Evolutionary conservation across 2,329 filamentous ascomycete species (phyloP).

Genomic region (Microdochium nivale): DNA sequence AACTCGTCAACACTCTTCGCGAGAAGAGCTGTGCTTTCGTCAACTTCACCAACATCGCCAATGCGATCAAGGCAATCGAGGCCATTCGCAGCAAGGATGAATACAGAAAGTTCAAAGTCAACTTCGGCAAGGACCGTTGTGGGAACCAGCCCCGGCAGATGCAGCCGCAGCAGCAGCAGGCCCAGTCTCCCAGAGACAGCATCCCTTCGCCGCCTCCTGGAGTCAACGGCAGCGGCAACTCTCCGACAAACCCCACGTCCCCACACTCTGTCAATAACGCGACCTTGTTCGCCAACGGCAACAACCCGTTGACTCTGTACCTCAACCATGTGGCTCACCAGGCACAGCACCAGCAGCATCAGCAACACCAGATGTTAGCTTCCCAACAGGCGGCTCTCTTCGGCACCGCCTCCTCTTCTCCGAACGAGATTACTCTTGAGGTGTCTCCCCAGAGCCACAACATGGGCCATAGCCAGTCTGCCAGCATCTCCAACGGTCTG

Average conservation of each 20-base stretch:
- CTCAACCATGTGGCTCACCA: conserved; percentile 73
- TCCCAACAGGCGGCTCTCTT: conserved; percentile 78
- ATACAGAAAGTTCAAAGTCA: conserved; percentile 98
- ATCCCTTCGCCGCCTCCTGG: conserved; percentile 49
- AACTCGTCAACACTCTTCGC: conserved; percentile 89
- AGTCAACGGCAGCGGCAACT: conserved; percentile 50
- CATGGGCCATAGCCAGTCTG: conserved; percentile 56
- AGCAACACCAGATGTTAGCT: conserved; percentile 62
- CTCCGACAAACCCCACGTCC: conserved; percentile 43
- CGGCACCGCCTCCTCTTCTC: conserved; percentile 56
- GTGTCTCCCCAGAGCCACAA: conserved; percentile 52
- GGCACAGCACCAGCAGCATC: conserved; percentile 64
- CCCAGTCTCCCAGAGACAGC: conserved; percentile 59
- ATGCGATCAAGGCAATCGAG: conserved; percentile 98
- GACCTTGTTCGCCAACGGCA: conserved; percentile 70
- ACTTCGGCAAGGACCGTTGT: conserved; percentile 97
- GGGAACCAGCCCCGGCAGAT: conserved; percentile 92
- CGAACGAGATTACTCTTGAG: conserved; percentile 48
- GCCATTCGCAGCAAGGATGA: conserved; percentile 90
- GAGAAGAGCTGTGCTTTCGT: conserved; percentile 99
- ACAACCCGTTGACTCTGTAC: conserved; percentile 90
- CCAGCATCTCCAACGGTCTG: conserved; percentile 58
- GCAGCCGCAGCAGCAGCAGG: conserved; percentile 45
- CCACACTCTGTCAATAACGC: conserved; percentile 45
- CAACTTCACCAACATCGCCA: conserved; percentile 99